These are phyloP conservation scores for Hygrophoropsis aurantiaca DNA, from an alignment of 768 basidiomycete species.

Conservation along the genomic window DNA sequence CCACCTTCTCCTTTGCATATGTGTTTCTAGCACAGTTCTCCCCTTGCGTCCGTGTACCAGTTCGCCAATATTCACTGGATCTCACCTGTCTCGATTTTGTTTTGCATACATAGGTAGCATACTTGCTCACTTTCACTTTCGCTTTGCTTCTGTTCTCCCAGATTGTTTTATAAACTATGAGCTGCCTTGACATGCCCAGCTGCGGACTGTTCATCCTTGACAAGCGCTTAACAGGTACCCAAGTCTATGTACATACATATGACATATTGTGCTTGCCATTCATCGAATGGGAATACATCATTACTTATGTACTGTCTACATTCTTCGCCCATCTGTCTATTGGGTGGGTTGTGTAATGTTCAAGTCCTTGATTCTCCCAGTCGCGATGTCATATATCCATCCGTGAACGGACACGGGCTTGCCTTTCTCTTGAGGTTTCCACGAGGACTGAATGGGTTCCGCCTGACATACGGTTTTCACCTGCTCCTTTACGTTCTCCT, in stretches of 20 bases:
- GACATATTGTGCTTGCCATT: not conserved
- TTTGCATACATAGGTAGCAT: conserved; percentile 12
- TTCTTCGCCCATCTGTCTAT: no score
- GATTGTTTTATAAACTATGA: conserved; percentile 2
- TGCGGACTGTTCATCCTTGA: conserved; percentile 7
- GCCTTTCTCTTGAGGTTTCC: conserved; percentile 24
- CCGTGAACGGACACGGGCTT: conserved; percentile 63
- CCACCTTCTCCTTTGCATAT: not conserved
- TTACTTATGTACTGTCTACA: no score
- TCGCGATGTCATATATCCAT: conserved; percentile 69
- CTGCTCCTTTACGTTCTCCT: conserved; percentile 60
- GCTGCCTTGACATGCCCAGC: conserved; percentile 1
- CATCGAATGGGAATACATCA: not conserved
- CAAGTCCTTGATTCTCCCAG: conserved; percentile 61
- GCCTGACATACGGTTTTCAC: conserved; percentile 51
- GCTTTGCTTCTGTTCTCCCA: not conserved
- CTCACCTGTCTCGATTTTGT: conserved; percentile 12
- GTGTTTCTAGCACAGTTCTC: no score
- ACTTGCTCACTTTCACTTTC: conserved; percentile 2
- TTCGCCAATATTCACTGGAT: conserved; percentile 13
- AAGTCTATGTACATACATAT: conserved; percentile 3
- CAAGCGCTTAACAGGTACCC: not conserved
- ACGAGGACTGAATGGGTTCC: conserved; percentile 45
- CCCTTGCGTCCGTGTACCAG: not conserved
- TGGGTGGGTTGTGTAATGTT: conserved; percentile 36